Evolutionary conservation across 257 asterid genomes (phyloP).

Genomic region (Solanum chilense): DNA sequence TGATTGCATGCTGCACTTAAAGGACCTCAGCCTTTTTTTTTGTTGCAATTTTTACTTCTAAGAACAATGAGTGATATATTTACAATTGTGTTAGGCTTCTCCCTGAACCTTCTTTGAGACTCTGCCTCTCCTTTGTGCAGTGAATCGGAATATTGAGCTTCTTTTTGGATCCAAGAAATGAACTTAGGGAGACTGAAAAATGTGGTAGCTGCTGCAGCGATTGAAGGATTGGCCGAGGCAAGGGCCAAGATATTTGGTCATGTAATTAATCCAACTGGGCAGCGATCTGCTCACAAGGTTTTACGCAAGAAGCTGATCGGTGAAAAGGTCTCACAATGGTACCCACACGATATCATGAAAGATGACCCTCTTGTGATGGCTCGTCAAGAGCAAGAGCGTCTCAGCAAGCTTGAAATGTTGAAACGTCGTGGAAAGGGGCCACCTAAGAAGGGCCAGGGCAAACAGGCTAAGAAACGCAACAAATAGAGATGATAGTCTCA

Average conservation of each 20-base stretch:
- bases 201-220: conserved; percentile 58
- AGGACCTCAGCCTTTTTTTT: neutral
- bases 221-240: conserved; percentile 67
- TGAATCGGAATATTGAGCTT: neutral
- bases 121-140: neutral
- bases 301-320: conserved; percentile 87
- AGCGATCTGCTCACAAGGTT: conserved; percentile 66
- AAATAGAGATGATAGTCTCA: conserved; percentile 5
- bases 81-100: no score
- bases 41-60: neutral
- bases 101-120: neutral
- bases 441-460: conserved; percentile 91
- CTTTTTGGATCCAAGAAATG: conserved; percentile 14
- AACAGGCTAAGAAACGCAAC: conserved; percentile 63
- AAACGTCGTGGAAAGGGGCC: conserved; percentile 92
- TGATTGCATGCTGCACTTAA: neutral
- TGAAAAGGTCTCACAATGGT: conserved; percentile 77
- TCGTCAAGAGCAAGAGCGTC: conserved; percentile 59
- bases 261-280: conserved; percentile 65
- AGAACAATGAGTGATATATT: neutral
- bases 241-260: conserved; percentile 89
- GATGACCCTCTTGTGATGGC: conserved; percentile 71
- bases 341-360: conserved; percentile 59
- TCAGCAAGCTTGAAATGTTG: conserved; percentile 66
- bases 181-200: conserved; percentile 57